Conservation (phyloP, 1,284 basidiomycete genomes). For the Cryptococcus neoformans region DNA sequence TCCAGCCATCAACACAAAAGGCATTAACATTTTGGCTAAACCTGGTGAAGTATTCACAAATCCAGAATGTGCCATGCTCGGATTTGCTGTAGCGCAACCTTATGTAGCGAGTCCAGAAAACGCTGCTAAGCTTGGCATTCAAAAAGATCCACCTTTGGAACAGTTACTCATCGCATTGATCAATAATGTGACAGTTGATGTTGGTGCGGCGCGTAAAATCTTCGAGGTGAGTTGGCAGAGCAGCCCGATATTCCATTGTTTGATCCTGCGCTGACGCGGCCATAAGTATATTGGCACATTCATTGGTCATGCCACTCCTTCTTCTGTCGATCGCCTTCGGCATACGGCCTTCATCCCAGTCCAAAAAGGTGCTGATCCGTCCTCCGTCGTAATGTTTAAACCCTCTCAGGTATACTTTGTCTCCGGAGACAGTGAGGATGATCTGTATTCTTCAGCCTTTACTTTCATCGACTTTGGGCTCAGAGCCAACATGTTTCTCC, state of each 20-base stretch:
- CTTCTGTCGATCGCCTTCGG: conserved; percentile 40
- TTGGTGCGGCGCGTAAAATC: conserved; percentile 60
- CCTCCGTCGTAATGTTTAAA: conserved; percentile 25
- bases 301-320: conserved; percentile 53
- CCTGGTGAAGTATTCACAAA: conserved; percentile 74
- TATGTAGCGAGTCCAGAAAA: conserved; percentile 59
- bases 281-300: conserved; percentile 62
- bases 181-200: conserved; percentile 60
- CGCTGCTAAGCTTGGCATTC: conserved; percentile 73
- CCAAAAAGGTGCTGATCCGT: conserved; percentile 13
- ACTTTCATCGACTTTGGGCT: conserved; percentile 86
- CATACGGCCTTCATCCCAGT: conserved; percentile 51
- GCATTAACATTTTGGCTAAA: conserved; percentile 58
- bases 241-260: not conserved
- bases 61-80: conserved; percentile 66
- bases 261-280: not conserved
- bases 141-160: conserved; percentile 66
- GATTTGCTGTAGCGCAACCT: conserved; percentile 60
- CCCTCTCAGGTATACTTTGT: conserved; percentile 46
- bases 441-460: conserved; percentile 55
- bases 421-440: conserved; percentile 21
- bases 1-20: conserved; percentile 62
- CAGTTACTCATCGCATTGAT: conserved; percentile 65
- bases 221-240: conserved; percentile 56
- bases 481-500: conserved; percentile 77